Evolutionary conservation across 345 rosid genomes (phyloP).

Genomic region (Eutrema heterophyllum): DNA sequence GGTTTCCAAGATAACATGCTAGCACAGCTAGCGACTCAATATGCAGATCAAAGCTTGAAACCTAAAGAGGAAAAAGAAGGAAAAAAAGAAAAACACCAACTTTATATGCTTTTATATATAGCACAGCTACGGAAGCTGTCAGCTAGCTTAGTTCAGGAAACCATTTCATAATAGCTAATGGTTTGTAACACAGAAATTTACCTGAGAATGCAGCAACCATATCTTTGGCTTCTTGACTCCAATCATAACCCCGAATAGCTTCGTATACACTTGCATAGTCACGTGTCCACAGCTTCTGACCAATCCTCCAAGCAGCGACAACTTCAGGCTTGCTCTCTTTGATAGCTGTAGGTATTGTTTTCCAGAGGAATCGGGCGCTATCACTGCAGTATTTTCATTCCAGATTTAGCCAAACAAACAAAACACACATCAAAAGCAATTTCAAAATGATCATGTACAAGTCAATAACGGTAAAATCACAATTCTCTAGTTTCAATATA

Average conservation of each 20-base stretch:
- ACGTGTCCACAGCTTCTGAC: slow-evolving; percentile 77
- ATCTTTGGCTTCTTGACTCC: slow-evolving; percentile 63
- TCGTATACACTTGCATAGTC: slow-evolving; percentile 74
- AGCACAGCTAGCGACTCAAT: background rate
- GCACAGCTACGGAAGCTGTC: background rate
- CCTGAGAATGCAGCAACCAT: slow-evolving; percentile 75
- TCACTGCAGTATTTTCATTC: slow-evolving; percentile 42
- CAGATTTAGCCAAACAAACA: background rate
- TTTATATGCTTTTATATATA: background rate
- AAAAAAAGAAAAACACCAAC: background rate
- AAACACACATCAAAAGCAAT: background rate
- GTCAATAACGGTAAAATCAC: background rate
- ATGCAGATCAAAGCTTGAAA: background rate
- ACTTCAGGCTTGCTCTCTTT: slow-evolving; percentile 73
- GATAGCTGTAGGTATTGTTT: slow-evolving; percentile 54
- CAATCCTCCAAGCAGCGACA: slow-evolving; percentile 73
- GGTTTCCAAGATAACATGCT: background rate
- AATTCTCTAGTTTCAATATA: background rate
- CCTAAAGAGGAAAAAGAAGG: background rate
- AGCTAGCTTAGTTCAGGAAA: background rate
- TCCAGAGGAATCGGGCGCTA: slow-evolving; percentile 82
- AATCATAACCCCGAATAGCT: slow-evolving; percentile 63
- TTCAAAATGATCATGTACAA: background rate
- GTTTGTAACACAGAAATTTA: slow-evolving; percentile 2
- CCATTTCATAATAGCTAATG: background rate